phyloP scores from a whole-genome alignment of 352 stramenopile genomes.

The Aphanomyces invadans region DNA sequence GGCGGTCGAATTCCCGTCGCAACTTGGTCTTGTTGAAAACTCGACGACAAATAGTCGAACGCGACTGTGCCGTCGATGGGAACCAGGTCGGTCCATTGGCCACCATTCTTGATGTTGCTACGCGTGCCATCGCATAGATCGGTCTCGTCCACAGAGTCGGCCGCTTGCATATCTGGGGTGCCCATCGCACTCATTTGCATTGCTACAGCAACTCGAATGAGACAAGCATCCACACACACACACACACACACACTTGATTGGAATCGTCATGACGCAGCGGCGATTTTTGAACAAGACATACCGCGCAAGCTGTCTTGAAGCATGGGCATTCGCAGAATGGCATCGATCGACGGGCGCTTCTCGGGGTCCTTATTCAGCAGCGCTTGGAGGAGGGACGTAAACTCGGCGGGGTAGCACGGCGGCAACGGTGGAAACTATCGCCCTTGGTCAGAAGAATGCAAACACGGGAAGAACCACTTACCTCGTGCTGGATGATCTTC shows the following conservation, averaged over 20 bases:
- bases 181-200: not conserved
- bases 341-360: slow-evolving; percentile 54
- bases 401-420: slow-evolving; percentile 46
- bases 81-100: too few relatives aligned
- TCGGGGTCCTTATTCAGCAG: slow-evolving; percentile 63
- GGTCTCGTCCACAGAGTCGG: not conserved
- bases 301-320: slow-evolving; percentile 71
- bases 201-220: not conserved
- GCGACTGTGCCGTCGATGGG: not conserved
- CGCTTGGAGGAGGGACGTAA: slow-evolving; percentile 42
- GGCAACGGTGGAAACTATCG: slow-evolving; percentile 44
- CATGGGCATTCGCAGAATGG: slow-evolving; percentile 66
- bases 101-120: too few relatives aligned
- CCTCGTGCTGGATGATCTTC: slow-evolving; percentile 78
- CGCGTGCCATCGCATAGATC: slow-evolving; percentile 3
- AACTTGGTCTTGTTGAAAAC: too few relatives aligned
- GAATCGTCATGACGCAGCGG: too few relatives aligned
- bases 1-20: too few relatives aligned
- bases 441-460: not conserved
- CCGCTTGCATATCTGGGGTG: not conserved
- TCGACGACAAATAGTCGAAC: not conserved
- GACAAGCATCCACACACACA: too few relatives aligned
- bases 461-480: slow-evolving; percentile 24
- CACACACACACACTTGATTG: too few relatives aligned
- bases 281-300: not conserved